A percentile compares a stretch with the other conserved stretches of the same genome.
phyloP scores from a whole-genome alignment of 169 alveolate genomes.

The Eimeria sp. region DNA sequence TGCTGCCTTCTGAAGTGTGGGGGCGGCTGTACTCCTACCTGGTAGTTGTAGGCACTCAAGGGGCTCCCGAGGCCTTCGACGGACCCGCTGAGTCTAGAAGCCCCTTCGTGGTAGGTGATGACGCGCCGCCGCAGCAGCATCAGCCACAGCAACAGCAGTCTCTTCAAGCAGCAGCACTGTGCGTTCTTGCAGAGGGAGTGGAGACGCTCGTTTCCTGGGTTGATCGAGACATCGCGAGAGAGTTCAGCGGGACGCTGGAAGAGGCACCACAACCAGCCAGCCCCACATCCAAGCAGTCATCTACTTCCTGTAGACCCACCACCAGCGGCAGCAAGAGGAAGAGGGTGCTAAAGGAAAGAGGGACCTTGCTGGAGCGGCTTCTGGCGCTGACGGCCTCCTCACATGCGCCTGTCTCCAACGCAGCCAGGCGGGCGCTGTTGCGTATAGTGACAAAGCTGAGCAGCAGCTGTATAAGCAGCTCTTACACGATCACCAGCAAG shows the following conservation, averaged over 20 bases:
- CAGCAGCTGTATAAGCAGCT: background rate
- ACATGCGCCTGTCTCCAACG: background rate
- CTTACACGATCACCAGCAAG: constrained; percentile 2
- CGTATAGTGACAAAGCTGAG: background rate
- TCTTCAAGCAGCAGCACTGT: constrained; percentile 16
- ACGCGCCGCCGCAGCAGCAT: background rate
- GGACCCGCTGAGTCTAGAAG: background rate
- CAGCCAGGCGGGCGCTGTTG: constrained; percentile 15
- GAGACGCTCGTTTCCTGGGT: background rate
- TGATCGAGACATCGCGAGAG: constrained; percentile 1
- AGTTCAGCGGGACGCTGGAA: background rate
- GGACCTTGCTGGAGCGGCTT: constrained; percentile 12
- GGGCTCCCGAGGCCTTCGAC: background rate
- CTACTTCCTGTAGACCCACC: background rate
- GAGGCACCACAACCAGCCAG: background rate
- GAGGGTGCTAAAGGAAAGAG: background rate
- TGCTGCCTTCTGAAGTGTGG: constrained; percentile 14
- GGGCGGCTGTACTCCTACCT: background rate
- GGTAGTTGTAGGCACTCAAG: background rate
- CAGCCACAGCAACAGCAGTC: background rate
- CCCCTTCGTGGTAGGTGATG: background rate
- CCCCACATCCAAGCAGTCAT: background rate
- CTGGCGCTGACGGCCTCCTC: background rate
- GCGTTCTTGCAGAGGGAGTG: background rate
- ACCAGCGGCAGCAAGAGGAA: background rate